These are phyloP conservation scores for Penstemon newberryi DNA, from an alignment of 257 asterid species.

Conservation along the genomic window DNA sequence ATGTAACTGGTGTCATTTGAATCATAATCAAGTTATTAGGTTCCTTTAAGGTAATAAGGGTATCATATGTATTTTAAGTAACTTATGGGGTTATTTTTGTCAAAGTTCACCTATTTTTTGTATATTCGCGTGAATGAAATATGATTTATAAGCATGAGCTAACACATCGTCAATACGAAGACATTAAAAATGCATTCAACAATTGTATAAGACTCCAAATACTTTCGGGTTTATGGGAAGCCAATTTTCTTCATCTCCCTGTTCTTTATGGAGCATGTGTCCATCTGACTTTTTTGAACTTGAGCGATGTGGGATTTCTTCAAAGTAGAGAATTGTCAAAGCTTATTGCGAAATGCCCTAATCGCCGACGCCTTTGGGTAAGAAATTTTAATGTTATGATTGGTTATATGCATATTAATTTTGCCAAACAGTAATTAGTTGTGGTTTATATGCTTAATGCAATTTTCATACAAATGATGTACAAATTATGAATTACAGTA, in stretches of 20 bases:
- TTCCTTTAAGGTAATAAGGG: no score
- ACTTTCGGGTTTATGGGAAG: slow-evolving; percentile 74
- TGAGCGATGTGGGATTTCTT: slow-evolving; percentile 48
- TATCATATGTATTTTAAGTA: no score
- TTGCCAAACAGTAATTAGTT: no score
- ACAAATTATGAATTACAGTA: no score
- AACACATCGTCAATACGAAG: slow-evolving; percentile 44
- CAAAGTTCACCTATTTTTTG: slow-evolving; percentile 44
- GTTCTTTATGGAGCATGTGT: slow-evolving; percentile 70
- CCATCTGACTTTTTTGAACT: slow-evolving; percentile 65
- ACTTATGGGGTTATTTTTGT: no score
- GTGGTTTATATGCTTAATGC: no score
- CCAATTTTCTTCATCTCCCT: slow-evolving; percentile 42
- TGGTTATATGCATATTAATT: background rate
- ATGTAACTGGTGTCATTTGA: no score
- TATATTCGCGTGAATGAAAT: no score
- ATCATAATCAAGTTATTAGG: no score
- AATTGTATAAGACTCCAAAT: slow-evolving; percentile 52
- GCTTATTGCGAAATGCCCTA: slow-evolving; percentile 66
- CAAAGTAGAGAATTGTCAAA: slow-evolving; percentile 54
- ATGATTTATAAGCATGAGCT: slow-evolving; percentile 40
- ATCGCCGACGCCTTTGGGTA: slow-evolving; percentile 84
- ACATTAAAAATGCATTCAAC: slow-evolving; percentile 50
- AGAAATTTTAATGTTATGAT: slow-evolving; percentile 22
- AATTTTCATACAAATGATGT: no score